Evolutionary conservation across 805 yeast genomes (phyloP), one percentile per base, ranked within the genome.

Genomic region (Candida endomychidarum): DNA sequence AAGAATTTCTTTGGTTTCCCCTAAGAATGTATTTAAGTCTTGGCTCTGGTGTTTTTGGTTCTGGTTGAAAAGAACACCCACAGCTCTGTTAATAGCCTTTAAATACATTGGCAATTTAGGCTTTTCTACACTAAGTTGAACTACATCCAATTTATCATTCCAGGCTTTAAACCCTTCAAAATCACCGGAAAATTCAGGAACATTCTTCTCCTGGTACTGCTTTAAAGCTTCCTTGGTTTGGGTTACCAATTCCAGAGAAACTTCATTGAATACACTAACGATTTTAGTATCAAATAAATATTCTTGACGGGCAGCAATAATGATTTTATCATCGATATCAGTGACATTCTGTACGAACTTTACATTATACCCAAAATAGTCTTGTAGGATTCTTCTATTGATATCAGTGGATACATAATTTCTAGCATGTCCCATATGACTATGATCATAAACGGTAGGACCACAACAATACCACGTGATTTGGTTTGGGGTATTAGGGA

Each of bases 381-480:
- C 87, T 61, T 83, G 88, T 49, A 93, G 60, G 37, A 93, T 77
- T 51, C 99, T 77, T 60, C 99, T 80, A 59, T 89, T 86, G 58
- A 93, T 88, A 61, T 93, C 99, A 38, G 86, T 86, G 8, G 96
- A 80, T 36, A 93, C 98, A 56, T 93, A 93, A 65, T 93, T 93
- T 63, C 99, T 75, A 10, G 99, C 99, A 61, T 93, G 99, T 16
- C 99, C 99, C 97, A 93, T 89, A 58, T 93, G 99, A 38, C 90
- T 79, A 23, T 93, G 80, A 63, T 93, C 96, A 58, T 93, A 93
- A 11, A 93, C 99, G 0, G 99, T 93, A 9, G 99, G 99, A 5
- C 99, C 99, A 75, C 99, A 93, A 42, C 89, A 86, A 68, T 93
- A 93, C 99, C 99, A 93, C 0, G 89, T 76, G 36, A 93, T 85